Percentiles rank a stretch among this genome's conserved stretches.
Evolutionary conservation across 2,329 filamentous ascomycete species (phyloP).

Genomic region (Arachnomyces sp.): DNA sequence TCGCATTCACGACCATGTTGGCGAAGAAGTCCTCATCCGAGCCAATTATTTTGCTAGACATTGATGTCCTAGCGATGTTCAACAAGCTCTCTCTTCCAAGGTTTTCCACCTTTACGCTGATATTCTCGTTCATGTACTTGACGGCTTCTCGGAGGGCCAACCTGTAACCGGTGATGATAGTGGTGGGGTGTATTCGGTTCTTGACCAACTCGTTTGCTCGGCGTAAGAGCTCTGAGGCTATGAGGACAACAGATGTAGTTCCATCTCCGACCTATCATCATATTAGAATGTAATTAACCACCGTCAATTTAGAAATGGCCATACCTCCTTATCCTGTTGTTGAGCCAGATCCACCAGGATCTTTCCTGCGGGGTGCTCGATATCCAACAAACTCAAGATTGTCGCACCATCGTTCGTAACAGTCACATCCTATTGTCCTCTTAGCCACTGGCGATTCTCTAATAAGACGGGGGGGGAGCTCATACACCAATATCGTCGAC

Average conservation of each 20-base stretch:
- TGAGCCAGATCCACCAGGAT: constrained; percentile 96
- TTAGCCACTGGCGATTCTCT: constrained; percentile 17
- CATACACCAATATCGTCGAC: constrained; percentile 95
- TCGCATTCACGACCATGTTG: constrained; percentile 94
- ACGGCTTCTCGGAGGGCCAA: constrained; percentile 91
- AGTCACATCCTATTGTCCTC: constrained; percentile 68
- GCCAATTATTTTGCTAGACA: constrained; percentile 99
- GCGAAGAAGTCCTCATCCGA: constrained; percentile 94
- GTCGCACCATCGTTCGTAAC: constrained; percentile 98
- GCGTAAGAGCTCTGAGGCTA: constrained; percentile 88
- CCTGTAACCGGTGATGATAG: constrained; percentile 97
- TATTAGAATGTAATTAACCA: constrained; percentile 9
- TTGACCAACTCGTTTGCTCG: constrained; percentile 97
- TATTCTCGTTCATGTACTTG: constrained; percentile 98
- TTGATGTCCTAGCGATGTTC: constrained; percentile 96
- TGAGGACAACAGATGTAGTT: constrained; percentile 94
- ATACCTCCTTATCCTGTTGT: constrained; percentile 88
- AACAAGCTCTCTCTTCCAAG: constrained; percentile 84
- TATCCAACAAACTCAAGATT: constrained; percentile 88
- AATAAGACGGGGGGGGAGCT: background rate
- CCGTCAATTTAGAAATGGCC: constrained; percentile 3
- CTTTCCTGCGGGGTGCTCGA: constrained; percentile 96
- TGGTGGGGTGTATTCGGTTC: constrained; percentile 99
- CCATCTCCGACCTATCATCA: constrained; percentile 71
- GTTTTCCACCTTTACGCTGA: constrained; percentile 89